Evolutionary conservation across 1,284 basidiomycete species (phyloP), one percentile per base, ranked within the genome.

Genomic region (Puccinia coronata): DNA sequence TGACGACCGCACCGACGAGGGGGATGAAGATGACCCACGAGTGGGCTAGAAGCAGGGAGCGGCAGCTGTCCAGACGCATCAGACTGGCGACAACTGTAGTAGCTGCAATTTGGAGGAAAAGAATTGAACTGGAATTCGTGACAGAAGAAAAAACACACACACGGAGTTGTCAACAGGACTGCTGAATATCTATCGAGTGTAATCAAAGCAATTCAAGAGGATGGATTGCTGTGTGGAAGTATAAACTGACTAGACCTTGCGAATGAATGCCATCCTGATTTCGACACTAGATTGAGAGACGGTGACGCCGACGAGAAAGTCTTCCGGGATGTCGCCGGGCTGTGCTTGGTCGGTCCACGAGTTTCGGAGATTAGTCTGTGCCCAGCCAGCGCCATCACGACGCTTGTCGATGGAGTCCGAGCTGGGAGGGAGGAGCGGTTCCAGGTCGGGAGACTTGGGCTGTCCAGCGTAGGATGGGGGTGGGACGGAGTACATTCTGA

Each of bases 81-180:
- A 80, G 51, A 63, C 67, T 71, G 16, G 67, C 78, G 5, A 80
- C 69, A 11, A 80, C 34, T 36, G 67, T 41, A 14, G 78, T 71
- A 23, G 78, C 67, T 49, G 78, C 78, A 69, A 80, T 80, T 51
- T 80, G 78, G 23, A 80, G 55, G 43, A 80, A 80, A 69, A 80
- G 65, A 53, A 80, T 72, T 8, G 67, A 80, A 57, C 76, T 79
- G n/a, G 31, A 25, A 41, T 23, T 16, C n/a, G 41, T 9, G 39
- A 74, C 23, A 53, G 25, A 75, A 75, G 63, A n/a, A 18, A 16
- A n/a, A 55, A n/a, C 2, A 63, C n/a, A n/a, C n/a, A n/a, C n/a
- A n/a, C n/a, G n/a, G n/a, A n/a, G n/a, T n/a, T n/a, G n/a, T n/a
- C n/a, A n/a, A n/a, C n/a, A n/a, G n/a, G n/a, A n/a, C n/a, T n/a